Evolutionary conservation across 768 basidiomycete genomes (phyloP).

Genomic region (Cubamyces lactineus): DNA sequence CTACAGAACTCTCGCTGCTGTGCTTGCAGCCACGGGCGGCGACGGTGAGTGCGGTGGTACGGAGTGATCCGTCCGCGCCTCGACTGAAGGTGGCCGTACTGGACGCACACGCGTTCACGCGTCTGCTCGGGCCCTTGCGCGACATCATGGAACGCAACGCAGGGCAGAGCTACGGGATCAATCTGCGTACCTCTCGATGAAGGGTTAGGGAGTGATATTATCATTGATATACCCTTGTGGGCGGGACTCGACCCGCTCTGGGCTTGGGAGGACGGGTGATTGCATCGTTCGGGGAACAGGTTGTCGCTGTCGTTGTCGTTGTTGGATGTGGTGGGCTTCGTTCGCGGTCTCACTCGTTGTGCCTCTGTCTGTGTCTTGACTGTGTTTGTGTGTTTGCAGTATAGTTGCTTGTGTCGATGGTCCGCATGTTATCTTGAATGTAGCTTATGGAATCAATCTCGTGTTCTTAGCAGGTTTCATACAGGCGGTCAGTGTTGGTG

Average conservation of each 20-base stretch:
- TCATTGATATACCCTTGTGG: conserved; percentile 12
- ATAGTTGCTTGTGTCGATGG: background rate
- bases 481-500: background rate
- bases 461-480: background rate
- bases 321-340: background rate
- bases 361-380: background rate
- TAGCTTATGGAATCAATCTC: conserved; percentile 20
- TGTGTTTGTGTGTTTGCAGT: conserved; percentile 4
- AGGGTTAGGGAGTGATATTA: conserved; percentile 1
- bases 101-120: conserved; percentile 91
- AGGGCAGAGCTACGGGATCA: conserved; percentile 64
- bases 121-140: conserved; percentile 87
- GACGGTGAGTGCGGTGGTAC: conserved; percentile 83
- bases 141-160: conserved; percentile 93
- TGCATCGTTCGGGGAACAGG: no score
- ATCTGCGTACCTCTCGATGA: conserved; percentile 21
- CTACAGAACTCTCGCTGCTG: conserved; percentile 85
- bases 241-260: background rate
- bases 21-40: conserved; percentile 90
- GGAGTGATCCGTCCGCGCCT: conserved; percentile 48
- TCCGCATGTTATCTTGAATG: conserved; percentile 10
- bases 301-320: background rate
- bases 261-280: background rate
- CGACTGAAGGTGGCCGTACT: conserved; percentile 93
- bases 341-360: background rate